Evolutionary conservation across 352 stramenopile genomes (phyloP).

Genomic region (Pythium oligandrum): DNA sequence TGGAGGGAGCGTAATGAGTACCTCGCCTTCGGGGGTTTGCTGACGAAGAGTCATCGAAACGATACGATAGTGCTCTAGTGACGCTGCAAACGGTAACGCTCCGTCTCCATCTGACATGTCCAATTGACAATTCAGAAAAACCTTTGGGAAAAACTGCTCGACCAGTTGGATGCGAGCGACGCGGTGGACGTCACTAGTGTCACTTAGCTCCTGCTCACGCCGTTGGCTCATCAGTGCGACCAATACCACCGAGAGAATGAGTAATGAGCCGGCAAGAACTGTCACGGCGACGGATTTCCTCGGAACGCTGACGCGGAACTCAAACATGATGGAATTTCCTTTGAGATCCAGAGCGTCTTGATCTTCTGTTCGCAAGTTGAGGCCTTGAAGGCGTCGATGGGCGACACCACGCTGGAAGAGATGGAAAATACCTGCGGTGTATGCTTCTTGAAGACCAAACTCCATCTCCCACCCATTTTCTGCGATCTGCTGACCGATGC

Average conservation of each 20-base stretch:
- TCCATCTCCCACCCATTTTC: slow-evolving; percentile 17
- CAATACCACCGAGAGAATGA: slow-evolving; percentile 8
- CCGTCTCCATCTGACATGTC: no score
- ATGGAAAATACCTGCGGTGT: slow-evolving; percentile 17
- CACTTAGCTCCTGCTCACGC: slow-evolving; percentile 11
- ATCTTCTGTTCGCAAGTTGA: no score
- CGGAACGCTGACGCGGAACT: slow-evolving; percentile 10
- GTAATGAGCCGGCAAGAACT: background rate
- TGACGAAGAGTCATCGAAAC: slow-evolving; percentile 15
- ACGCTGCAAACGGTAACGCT: background rate
- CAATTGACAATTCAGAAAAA: slow-evolving; percentile 11
- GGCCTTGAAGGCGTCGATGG: background rate
- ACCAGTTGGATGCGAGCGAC: slow-evolving; percentile 17
- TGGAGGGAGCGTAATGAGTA: slow-evolving; percentile 14
- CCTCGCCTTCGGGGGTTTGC: slow-evolving; percentile 5
- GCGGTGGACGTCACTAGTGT: slow-evolving; percentile 17
- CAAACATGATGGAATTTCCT: slow-evolving; percentile 3
- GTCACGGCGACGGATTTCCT: background rate
- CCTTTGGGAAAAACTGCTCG: slow-evolving; percentile 21
- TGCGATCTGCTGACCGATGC: slow-evolving; percentile 10
- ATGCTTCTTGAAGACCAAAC: slow-evolving; percentile 14
- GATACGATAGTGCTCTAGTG: slow-evolving; percentile 18
- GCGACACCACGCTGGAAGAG: slow-evolving; percentile 18
- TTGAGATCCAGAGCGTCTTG: slow-evolving; percentile 1
- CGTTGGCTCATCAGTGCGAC: slow-evolving; percentile 6